Evolutionary conservation across 202 grass and related monocot species (phyloP).

Genomic region (Schoenoplectus tabernaemontani): DNA sequence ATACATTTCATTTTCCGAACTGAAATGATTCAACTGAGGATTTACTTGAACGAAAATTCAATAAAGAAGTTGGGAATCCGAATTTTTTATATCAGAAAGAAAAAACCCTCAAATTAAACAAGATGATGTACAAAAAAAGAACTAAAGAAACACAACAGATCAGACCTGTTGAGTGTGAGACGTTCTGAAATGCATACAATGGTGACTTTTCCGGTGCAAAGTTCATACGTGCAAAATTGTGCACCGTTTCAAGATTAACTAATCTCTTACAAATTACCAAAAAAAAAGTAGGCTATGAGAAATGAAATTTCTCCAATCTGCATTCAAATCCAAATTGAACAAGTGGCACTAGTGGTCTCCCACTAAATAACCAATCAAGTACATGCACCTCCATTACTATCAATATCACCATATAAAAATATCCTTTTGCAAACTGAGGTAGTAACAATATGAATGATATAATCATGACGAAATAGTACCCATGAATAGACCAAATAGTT

Average conservation of each 20-base stretch:
- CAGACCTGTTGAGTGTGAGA: not conserved
- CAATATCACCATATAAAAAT: slow-evolving; percentile 8
- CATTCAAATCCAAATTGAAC: slow-evolving; percentile 1
- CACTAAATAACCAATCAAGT: slow-evolving; percentile 20
- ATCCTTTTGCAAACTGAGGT: slow-evolving; percentile 2
- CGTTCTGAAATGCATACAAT: not conserved
- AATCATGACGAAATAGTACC: not conserved
- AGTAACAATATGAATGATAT: slow-evolving; percentile 6
- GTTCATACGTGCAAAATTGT: not conserved
- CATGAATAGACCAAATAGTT: not conserved
- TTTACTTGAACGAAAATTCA: not conserved
- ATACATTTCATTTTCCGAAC: too few relatives aligned
- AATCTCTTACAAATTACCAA: too few relatives aligned
- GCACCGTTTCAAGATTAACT: not conserved
- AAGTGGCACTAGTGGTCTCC: slow-evolving; percentile 16
- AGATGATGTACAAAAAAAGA: not conserved
- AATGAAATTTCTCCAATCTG: not conserved
- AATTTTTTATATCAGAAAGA: not conserved
- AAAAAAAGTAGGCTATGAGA: not conserved
- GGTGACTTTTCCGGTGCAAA: not conserved
- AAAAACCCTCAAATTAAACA: not conserved
- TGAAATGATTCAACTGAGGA: too few relatives aligned
- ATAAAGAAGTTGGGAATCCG: not conserved
- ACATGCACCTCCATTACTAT: slow-evolving; percentile 20
- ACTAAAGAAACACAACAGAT: too few relatives aligned